Base-by-base conservation (phyloP, 768 basidiomycete genomes). In the Xanthoconium purpureum region DNA sequence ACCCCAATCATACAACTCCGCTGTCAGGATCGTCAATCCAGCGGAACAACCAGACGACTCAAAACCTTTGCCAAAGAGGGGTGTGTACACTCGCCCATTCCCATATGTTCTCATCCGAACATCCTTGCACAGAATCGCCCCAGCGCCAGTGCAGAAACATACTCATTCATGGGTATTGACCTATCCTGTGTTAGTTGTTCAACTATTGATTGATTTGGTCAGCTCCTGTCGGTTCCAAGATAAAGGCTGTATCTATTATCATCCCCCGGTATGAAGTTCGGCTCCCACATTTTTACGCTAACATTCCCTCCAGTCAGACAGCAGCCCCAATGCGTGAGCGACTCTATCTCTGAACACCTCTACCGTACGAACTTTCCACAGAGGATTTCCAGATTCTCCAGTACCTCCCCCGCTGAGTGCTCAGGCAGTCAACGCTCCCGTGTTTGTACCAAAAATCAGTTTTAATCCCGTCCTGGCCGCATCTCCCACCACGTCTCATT, bases 61-160 rank as follows among this genome's bases (percentile, higher is more conserved):
- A 45, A 80, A 78, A 66, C 62, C 73, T 45, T 66, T 75, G 28
- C 67, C 73, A 15, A 79, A 81, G 65, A 87, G 84, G 76, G 84
- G 85, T 85, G 64, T 66, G 78, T 78, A 20, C 20, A 17, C 14
- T 35, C 3, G 6, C 2, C 32, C 47, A 50, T 49, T 28, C 28
- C 36, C 53, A 17, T 29, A 7, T 5, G 7, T 40, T 53, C 54
- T 46, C 51, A 45, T 47, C 51, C 61, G 33, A 56, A 59, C 46
- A 20, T 15, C 20, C 40, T 43, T 14, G 43, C 40, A 40, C 66
- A 89, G 88, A 90, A 74, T 78, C 83, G 45, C 78, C 81, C 14
- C 85, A 87, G 70, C 83, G 88, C 51, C 88, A 94, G 66, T 97
- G 94, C 74, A 85, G 90, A 67, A 96, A 97, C 77, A 84, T 94